These are phyloP conservation scores for Scheffersomyces lignosus DNA, from an alignment of 805 yeast species.

Conservation along the genomic window DNA sequence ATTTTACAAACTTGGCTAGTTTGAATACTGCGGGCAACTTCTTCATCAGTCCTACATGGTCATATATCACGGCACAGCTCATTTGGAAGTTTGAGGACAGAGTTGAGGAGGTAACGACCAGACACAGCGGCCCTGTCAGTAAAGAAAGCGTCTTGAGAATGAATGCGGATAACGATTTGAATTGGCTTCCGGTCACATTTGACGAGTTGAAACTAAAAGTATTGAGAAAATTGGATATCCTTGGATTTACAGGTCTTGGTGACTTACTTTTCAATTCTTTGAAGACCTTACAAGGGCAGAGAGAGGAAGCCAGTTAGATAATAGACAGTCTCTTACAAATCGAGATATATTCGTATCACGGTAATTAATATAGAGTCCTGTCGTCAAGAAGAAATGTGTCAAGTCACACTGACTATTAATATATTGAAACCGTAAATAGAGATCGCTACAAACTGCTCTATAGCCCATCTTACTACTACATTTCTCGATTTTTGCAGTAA, in stretches of 20 bases:
- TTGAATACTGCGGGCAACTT: conserved; percentile 38
- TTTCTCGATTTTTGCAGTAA: too few relatives aligned
- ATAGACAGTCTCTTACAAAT: too few relatives aligned
- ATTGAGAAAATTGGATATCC: conserved; percentile 38
- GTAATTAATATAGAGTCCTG: too few relatives aligned
- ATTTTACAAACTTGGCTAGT: conserved; percentile 29
- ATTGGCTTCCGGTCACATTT: conserved; percentile 41
- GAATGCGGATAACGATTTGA: conserved; percentile 20
- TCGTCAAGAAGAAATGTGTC: too few relatives aligned
- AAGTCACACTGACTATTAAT: too few relatives aligned
- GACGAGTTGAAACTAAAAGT: conserved; percentile 49
- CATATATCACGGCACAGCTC: conserved; percentile 42
- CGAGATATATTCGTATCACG: too few relatives aligned
- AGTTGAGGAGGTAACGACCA: conserved; percentile 22
- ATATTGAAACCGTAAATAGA: too few relatives aligned
- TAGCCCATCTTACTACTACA: too few relatives aligned
- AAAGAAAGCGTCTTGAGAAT: conserved; percentile 39
- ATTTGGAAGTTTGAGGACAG: conserved; percentile 50
- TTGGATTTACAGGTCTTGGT: conserved; percentile 51
- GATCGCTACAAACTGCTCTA: too few relatives aligned
- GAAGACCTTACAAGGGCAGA: conserved; percentile 43
- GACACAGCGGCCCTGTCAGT: conserved; percentile 58
- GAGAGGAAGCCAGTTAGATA: too few relatives aligned
- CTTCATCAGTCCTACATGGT: conserved; percentile 53
- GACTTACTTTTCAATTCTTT: conserved; percentile 54